Percentiles rank a stretch among this genome's conserved stretches.
phyloP scores from a whole-genome alignment of 495 filamentous ascomycete genomes.

The Cudoniella acicularis region DNA sequence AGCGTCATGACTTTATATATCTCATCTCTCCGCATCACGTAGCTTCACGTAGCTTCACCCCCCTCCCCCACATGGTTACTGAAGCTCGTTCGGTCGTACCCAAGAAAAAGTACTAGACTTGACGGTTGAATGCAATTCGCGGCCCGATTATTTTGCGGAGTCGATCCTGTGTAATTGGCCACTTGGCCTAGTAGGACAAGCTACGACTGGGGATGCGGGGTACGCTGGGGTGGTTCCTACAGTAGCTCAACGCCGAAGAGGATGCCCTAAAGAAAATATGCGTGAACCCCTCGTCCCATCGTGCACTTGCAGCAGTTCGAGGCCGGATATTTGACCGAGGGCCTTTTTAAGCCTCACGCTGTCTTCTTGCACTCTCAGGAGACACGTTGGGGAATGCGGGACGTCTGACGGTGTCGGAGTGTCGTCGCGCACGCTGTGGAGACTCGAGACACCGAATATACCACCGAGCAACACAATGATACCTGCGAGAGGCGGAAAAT shows the following conservation, averaged over 20 bases:
- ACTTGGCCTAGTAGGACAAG: neutral
- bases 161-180: neutral
- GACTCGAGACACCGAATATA: slow-evolving; percentile 9
- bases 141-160: slow-evolving; percentile 21
- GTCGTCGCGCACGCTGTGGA: neutral
- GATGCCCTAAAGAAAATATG: neutral
- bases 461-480: too few relatives aligned
- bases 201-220: slow-evolving; percentile 12
- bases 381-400: neutral
- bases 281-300: neutral
- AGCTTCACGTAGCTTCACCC: neutral
- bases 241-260: neutral
- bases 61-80: neutral
- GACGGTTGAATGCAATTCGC: neutral
- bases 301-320: neutral
- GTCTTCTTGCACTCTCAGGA: neutral
- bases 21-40: neutral
- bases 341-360: neutral
- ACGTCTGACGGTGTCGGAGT: neutral
- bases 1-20: neutral
- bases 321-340: neutral
- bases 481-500: too few relatives aligned
- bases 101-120: too few relatives aligned
- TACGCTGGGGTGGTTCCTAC: slow-evolving; percentile 2
- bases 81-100: too few relatives aligned